Percentiles rank a stretch among this genome's conserved stretches.
These are phyloP conservation scores for Omphalotus guepiniiformis DNA, from an alignment of 768 basidiomycete species.

Conservation along the genomic window DNA sequence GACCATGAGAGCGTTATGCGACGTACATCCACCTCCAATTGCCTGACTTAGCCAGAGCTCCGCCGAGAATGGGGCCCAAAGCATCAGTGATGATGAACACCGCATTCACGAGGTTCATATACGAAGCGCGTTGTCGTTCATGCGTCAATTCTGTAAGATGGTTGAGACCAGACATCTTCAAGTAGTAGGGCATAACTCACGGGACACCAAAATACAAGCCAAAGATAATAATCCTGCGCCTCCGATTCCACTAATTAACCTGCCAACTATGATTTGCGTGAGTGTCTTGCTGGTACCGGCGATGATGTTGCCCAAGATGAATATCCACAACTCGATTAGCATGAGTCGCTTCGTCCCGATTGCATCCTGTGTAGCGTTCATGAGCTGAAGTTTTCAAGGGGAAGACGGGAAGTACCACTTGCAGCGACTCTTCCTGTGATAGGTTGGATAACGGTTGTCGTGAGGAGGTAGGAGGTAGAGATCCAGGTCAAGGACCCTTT, in stretches of 20 bases:
- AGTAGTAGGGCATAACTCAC: conserved; percentile 11
- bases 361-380: conserved; percentile 15
- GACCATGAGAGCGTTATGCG: background rate
- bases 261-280: conserved; percentile 21
- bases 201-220: conserved; percentile 18
- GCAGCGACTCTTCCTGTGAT: conserved; percentile 22
- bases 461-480: conserved; percentile 22
- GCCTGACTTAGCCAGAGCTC: conserved; percentile 20
- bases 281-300: conserved; percentile 20
- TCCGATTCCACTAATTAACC: conserved; percentile 22
- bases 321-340: conserved; percentile 22
- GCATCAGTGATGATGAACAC: conserved; percentile 23
- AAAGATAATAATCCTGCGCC: conserved; percentile 22
- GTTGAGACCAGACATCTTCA: background rate
- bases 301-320: conserved; percentile 22
- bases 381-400: background rate
- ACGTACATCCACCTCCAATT: conserved; percentile 27
- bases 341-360: conserved; percentile 20
- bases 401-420: background rate
- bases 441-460: conserved; percentile 21
- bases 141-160: conserved; percentile 18
- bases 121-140: conserved; percentile 23
- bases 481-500: conserved; percentile 23
- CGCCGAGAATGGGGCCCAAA: conserved; percentile 21
- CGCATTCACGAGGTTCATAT: conserved; percentile 23